These are phyloP conservation scores for Inga oerstediana DNA, from an alignment of 306 rosid genomes.

Conservation along the genomic window DNA sequence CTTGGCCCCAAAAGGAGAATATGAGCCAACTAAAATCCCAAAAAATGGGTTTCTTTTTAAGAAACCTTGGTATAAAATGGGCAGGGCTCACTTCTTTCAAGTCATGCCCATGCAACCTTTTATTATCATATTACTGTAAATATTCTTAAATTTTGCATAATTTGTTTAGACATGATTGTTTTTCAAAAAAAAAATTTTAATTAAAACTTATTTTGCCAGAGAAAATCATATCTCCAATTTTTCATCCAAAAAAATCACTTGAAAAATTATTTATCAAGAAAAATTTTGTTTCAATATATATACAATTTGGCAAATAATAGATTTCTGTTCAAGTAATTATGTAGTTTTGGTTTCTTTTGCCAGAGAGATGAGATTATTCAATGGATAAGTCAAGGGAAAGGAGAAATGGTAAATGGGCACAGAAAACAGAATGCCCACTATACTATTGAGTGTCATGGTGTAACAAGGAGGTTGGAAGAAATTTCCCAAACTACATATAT, in stretches of 20 bases:
- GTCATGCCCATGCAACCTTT: background rate
- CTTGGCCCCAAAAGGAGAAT: background rate
- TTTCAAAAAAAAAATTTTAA: background rate
- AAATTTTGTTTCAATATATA: background rate
- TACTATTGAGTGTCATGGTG: slow-evolving; percentile 82
- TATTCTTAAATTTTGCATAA: background rate
- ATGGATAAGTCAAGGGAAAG: slow-evolving; percentile 91
- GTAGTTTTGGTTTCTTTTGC: slow-evolving; percentile 35
- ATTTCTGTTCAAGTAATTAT: background rate
- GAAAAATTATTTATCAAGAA: background rate
- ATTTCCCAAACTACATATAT: slow-evolving; percentile 44
- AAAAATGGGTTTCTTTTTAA: background rate
- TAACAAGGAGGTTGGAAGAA: slow-evolving; percentile 38
- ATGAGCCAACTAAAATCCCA: background rate
- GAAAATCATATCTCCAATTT: background rate
- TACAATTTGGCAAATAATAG: background rate
- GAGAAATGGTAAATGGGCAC: slow-evolving; percentile 59
- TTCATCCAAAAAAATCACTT: background rate
- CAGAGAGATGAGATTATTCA: slow-evolving; percentile 85
- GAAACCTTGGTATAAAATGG: background rate
- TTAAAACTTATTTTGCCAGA: background rate
- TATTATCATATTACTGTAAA: background rate
- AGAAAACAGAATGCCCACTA: slow-evolving; percentile 56
- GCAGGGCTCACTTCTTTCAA: background rate
- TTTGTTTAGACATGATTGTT: background rate